Conservation (phyloP, 1,284 basidiomycete species). For the Trichosporon ovoides region DNA sequence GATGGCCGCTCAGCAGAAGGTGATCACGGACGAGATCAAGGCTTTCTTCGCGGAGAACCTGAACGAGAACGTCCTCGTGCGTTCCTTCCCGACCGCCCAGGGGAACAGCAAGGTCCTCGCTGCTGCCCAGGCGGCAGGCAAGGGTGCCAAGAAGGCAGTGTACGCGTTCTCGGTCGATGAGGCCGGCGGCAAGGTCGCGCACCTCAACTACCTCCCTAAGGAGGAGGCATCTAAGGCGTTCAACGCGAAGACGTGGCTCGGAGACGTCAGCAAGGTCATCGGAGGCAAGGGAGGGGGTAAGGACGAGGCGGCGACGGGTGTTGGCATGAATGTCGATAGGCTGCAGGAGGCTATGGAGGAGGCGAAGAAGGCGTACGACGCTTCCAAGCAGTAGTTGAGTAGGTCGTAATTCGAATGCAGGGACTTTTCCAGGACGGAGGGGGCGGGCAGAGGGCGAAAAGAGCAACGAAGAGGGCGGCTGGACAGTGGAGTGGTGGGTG, state of each 20-base stretch:
- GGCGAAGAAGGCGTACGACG: constrained; percentile 47
- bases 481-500: too few species aligned
- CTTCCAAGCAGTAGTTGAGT: constrained; percentile 1
- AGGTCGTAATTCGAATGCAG: too few species aligned
- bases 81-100: constrained; percentile 58
- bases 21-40: constrained; percentile 63
- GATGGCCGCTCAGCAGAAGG: constrained; percentile 71
- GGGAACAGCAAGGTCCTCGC: constrained; percentile 66
- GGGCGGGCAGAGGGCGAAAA: too few species aligned
- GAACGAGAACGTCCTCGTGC: constrained; percentile 64
- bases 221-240: constrained; percentile 56
- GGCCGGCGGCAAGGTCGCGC: constrained; percentile 70
- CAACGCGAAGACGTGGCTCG: constrained; percentile 78
- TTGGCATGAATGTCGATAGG: constrained; percentile 65
- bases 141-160: constrained; percentile 72
- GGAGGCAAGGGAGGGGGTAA: constrained; percentile 94
- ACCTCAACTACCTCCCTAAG: constrained; percentile 81
- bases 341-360: constrained; percentile 64
- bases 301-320: constrained; percentile 80
- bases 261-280: constrained; percentile 66
- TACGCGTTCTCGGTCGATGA: constrained; percentile 81
- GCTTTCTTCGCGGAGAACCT: constrained; percentile 72
- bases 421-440: too few species aligned
- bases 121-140: constrained; percentile 62
- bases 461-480: too few species aligned